Evolutionary conservation across 305 asterid species (phyloP).

Genomic region (Fraxinus baroniana): DNA sequence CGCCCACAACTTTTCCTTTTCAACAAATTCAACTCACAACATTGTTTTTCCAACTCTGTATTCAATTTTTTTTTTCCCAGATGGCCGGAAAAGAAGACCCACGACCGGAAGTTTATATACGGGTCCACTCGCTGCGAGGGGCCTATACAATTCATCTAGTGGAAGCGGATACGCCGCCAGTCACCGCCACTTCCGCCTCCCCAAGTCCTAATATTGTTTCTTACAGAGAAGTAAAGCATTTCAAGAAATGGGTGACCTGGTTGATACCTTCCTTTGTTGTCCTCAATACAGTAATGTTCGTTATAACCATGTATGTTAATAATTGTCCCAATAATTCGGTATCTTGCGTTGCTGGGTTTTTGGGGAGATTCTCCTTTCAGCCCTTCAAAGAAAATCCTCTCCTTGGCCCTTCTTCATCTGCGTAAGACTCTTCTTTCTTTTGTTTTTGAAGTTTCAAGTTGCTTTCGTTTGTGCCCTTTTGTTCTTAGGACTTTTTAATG

Average conservation of each 20-base stretch:
- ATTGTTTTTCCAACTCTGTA: background rate
- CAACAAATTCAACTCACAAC: background rate
- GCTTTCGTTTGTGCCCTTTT: background rate
- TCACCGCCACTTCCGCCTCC: background rate
- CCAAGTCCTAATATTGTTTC: background rate
- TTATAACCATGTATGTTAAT: conserved; percentile 60
- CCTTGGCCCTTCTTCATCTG: conserved; percentile 67
- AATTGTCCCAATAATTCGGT: conserved; percentile 54
- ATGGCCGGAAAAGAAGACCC: conserved; percentile 3
- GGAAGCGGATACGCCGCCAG: background rate
- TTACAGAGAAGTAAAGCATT: conserved; percentile 9
- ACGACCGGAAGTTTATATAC: conserved; percentile 2
- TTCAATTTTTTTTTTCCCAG: background rate
- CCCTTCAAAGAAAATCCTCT: conserved; percentile 70
- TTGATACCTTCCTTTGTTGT: conserved; percentile 64
- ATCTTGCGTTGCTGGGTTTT: conserved; percentile 60
- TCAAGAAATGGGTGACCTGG: conserved; percentile 35
- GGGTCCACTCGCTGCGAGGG: conserved; percentile 5
- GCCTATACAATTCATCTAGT: background rate
- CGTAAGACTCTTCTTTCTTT: conserved; percentile 32
- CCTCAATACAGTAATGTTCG: conserved; percentile 61
- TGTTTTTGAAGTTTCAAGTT: conserved; percentile 10
- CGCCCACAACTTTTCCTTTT: background rate
- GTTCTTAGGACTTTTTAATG: background rate
- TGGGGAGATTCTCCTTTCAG: conserved; percentile 68